Percentiles rank a stretch among this genome's conserved stretches.
phyloP scores from a whole-genome alignment of 1,284 basidiomycete species.

The Ustilago sp. region DNA sequence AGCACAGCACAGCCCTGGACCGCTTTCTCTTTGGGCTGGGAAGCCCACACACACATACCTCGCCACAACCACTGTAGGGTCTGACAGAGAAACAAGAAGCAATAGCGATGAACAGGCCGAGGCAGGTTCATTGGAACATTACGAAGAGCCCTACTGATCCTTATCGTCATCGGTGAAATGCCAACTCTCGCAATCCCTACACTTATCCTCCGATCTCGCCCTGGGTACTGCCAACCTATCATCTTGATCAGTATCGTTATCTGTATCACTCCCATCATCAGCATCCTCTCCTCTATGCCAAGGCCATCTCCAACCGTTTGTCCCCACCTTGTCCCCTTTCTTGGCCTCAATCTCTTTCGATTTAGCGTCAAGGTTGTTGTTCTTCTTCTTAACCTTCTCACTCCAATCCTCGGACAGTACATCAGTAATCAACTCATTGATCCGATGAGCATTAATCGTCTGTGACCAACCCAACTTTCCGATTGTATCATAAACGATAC shows the following conservation, averaged over 20 bases:
- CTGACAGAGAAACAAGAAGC: not conserved
- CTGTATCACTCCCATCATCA: conserved; percentile 37
- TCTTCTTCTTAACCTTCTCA: conserved; percentile 67
- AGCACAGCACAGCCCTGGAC: not conserved
- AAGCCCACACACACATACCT: not conserved
- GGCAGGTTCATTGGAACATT: not conserved
- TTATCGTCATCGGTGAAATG: conserved; percentile 48
- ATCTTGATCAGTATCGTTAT: conserved; percentile 48
- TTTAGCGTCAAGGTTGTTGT: conserved; percentile 22
- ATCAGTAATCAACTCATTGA: conserved; percentile 80
- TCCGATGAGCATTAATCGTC: conserved; percentile 81
- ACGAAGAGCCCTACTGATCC: not conserved
- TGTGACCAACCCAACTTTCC: conserved; percentile 83
- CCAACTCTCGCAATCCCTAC: conserved; percentile 56
- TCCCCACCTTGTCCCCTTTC: conserved; percentile 5
- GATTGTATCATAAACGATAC: conserved; percentile 88
- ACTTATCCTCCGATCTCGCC: conserved; percentile 48
- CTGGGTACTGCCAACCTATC: conserved; percentile 45
- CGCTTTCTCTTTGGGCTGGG: not conserved
- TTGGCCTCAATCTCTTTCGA: not conserved
- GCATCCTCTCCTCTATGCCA: conserved; percentile 44
- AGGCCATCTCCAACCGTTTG: conserved; percentile 50
- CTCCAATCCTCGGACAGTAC: conserved; percentile 83
- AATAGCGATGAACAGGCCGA: not conserved
- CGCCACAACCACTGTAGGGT: not conserved